Evolutionary conservation across 441 rosid species (phyloP).

Genomic region (Erodium texanum): DNA sequence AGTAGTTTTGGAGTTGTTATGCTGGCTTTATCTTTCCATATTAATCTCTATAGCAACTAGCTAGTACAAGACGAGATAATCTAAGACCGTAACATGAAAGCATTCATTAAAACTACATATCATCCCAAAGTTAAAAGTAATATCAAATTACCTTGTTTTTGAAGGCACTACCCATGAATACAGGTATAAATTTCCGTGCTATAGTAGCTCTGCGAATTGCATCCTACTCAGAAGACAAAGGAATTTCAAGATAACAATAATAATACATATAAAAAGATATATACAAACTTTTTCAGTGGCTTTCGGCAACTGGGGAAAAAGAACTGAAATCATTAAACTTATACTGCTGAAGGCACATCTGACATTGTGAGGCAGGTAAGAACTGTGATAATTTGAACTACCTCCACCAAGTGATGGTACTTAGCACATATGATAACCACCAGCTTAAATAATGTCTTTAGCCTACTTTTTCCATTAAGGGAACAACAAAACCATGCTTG

Average conservation of each 20-base stretch:
- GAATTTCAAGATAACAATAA: slow-evolving; percentile 11
- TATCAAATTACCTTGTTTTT: slow-evolving; percentile 71
- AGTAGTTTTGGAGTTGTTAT: neutral
- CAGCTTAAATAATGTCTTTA: neutral
- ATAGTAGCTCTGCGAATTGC: slow-evolving; percentile 90
- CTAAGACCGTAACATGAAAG: neutral
- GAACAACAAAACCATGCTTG: neutral
- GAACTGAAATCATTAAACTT: too few species aligned
- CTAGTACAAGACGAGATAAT: neutral
- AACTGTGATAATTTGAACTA: neutral
- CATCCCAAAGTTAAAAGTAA: slow-evolving; percentile 3
- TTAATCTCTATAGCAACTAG: neutral
- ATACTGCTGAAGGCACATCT: neutral
- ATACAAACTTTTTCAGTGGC: slow-evolving; percentile 1
- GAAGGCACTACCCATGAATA: slow-evolving; percentile 98
- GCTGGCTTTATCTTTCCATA: neutral
- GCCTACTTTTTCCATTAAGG: neutral
- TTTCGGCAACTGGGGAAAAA: neutral
- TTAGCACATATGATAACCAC: neutral
- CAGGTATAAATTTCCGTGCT: slow-evolving; percentile 79
- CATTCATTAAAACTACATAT: neutral
- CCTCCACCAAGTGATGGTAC: neutral
- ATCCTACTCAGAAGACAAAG: slow-evolving; percentile 38
- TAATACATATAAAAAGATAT: neutral
- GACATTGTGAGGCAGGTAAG: neutral